Conservation (phyloP, 73 alveolate genomes). For the Paramecium caudatum region DNA sequence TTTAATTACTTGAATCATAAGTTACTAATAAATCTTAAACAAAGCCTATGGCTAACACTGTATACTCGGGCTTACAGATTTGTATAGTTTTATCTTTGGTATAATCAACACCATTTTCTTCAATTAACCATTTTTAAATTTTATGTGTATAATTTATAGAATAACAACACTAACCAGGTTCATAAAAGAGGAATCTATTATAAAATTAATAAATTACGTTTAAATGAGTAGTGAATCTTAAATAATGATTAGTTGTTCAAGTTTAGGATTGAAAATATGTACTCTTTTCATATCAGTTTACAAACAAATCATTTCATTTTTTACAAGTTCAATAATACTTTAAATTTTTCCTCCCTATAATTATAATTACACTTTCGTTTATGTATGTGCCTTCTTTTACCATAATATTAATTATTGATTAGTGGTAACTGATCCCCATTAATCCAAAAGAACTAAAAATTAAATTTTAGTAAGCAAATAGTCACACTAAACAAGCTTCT, state of each 20-base stretch:
- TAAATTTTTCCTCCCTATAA: constrained; percentile 45
- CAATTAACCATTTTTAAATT: constrained; percentile 58
- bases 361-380: not conserved
- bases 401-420: constrained; percentile 23
- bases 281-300: constrained; percentile 63
- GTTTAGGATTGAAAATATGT: constrained; percentile 29
- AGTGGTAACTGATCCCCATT: constrained; percentile 46
- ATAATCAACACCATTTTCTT: constrained; percentile 58
- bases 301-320: constrained; percentile 57
- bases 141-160: constrained; percentile 62
- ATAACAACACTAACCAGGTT: constrained; percentile 47
- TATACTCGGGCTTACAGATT: constrained; percentile 66
- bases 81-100: constrained; percentile 55
- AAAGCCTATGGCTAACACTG: constrained; percentile 55
- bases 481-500: constrained; percentile 14
- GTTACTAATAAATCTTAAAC: constrained; percentile 42
- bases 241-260: constrained; percentile 31
- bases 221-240: constrained; percentile 46
- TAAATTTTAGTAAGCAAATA: constrained; percentile 39
- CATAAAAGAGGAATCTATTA: not conserved
- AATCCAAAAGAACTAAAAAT: not conserved
- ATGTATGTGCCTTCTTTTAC: not conserved
- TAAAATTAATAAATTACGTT: not conserved
- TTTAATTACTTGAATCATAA: constrained; percentile 64
- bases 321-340: constrained; percentile 12